A percentile compares a stretch with the other conserved stretches of the same genome.
phyloP scores from a whole-genome alignment of 768 basidiomycete species.

The Serendipita sp. region DNA sequence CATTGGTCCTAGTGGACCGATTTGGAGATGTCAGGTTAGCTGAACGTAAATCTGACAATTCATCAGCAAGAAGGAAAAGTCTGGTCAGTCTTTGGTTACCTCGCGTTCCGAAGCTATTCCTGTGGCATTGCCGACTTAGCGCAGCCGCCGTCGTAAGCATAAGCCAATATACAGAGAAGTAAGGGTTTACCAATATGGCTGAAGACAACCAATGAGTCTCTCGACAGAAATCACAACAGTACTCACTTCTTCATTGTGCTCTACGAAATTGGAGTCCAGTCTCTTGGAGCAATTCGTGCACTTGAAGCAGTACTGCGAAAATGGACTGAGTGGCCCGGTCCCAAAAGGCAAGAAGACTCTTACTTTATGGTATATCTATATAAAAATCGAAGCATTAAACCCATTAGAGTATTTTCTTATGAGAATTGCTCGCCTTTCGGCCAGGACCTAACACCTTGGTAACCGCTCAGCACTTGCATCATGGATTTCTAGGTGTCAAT shows the following conservation, averaged over 20 bases:
- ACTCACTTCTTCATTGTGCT: constrained; percentile 68
- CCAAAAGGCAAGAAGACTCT: neutral
- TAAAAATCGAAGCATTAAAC: constrained; percentile 6
- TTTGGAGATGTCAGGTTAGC: constrained; percentile 13
- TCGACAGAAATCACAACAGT: constrained; percentile 1
- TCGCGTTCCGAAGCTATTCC: constrained; percentile 57
- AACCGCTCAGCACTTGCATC: neutral
- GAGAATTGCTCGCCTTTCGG: constrained; percentile 45
- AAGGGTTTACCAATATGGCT: constrained; percentile 31
- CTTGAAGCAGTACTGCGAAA: constrained; percentile 58
- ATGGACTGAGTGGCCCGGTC: neutral
- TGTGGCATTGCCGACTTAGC: constrained; percentile 62
- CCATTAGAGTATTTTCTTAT: neutral
- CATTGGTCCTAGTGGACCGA: neutral
- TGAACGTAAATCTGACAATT: constrained; percentile 14
- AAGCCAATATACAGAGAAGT: neutral
- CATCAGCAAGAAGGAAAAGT: too few relatives aligned
- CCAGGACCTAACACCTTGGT: constrained; percentile 70
- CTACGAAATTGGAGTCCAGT: constrained; percentile 65
- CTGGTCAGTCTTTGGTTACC: constrained; percentile 9
- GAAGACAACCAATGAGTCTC: constrained; percentile 4
- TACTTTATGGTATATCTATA: constrained; percentile 69
- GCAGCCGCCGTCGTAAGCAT: too few relatives aligned
- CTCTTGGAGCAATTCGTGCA: constrained; percentile 65
- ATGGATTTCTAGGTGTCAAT: neutral